Base-by-base conservation (phyloP, 345 rosid genomes). In the Hibiscus syriacus region DNA sequence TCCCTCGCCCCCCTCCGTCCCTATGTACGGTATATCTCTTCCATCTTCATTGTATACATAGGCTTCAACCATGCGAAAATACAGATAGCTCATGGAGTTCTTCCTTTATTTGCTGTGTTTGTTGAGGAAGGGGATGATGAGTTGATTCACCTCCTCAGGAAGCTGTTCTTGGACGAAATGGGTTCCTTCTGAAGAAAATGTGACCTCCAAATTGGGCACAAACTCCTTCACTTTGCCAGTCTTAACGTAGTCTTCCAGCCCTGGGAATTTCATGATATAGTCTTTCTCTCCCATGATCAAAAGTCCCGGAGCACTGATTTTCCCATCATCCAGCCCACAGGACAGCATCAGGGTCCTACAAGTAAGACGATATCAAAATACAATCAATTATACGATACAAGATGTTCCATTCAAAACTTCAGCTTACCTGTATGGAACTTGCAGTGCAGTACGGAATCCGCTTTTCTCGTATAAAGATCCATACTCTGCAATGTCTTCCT, bases 371-470 rank as follows among this genome's bases (percentile, higher is more conserved):
- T 36, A 10, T 36, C 20, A n/a, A 58, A 34, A 58, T 34, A 34
- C 39, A 16, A n/a, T 30, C 23, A 57, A 17, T n/a, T 19, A 22
- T 20, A 5, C 12, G n/a, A n/a, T 5, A 27, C 2, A 29, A 14
- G 6, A 17, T n/a, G n/a, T n/a, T n/a, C n/a, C n/a, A n/a, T n/a
- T n/a, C n/a, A n/a, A n/a, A n/a, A n/a, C 55, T 20, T 52, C 26
- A 46, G 16, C 2, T 36, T 60, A 81, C 88, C 85, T 81, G 72
- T 81, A 80, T 11, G 90, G 85, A 65, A 82, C 78, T 73, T 66
- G 76, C 43, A 85, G 57, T 9, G 89, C 69, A 54, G 71, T 64
- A 2, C 72, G 59, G 27, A 82, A 85, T 17, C 85, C 80, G 5
- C 77, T 72, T 7, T 82, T 85, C 65, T 78, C 80, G 16, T 82